Evolutionary conservation across 805 yeast genomes (phyloP).

Genomic region (Candida namnaoensis): DNA sequence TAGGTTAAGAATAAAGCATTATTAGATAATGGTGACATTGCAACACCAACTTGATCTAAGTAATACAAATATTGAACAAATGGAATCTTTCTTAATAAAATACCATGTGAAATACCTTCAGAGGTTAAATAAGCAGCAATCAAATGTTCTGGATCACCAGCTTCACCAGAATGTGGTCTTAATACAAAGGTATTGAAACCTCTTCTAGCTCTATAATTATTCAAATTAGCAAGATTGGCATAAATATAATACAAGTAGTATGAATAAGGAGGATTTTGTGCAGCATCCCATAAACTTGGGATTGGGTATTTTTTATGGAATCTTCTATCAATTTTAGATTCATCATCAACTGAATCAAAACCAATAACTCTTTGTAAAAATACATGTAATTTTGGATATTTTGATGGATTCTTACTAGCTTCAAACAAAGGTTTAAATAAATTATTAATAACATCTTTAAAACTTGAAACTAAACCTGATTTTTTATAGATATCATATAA

Average conservation of each 20-base stretch:
- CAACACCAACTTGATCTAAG: constrained; percentile 91
- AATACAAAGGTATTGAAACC: constrained; percentile 86
- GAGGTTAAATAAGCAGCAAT: constrained; percentile 83
- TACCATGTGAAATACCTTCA: constrained; percentile 94
- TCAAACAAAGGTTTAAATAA: constrained; percentile 85
- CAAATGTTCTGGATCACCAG: constrained; percentile 98
- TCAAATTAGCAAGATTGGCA: constrained; percentile 80
- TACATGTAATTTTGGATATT: constrained; percentile 85
- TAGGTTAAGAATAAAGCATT: constrained; percentile 93
- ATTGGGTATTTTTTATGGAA: constrained; percentile 76
- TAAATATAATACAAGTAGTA: constrained; percentile 86
- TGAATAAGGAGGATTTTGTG: constrained; percentile 93
- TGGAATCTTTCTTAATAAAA: constrained; percentile 85
- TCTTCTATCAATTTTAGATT: constrained; percentile 82
- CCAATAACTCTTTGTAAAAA: constrained; percentile 94
- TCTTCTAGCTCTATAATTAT: constrained; percentile 69
- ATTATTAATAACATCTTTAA: constrained; percentile 72
- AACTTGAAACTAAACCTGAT: constrained; percentile 57
- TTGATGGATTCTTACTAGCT: constrained; percentile 74
- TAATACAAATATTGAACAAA: constrained; percentile 90
- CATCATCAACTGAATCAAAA: constrained; percentile 97
- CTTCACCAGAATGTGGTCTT: constrained; percentile 98
- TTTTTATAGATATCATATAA: constrained; percentile 83
- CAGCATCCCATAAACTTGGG: constrained; percentile 75
- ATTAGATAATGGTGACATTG: constrained; percentile 97